Base-by-base conservation (phyloP, 208 protist species). In the Angomonas ambiguus region DNA sequence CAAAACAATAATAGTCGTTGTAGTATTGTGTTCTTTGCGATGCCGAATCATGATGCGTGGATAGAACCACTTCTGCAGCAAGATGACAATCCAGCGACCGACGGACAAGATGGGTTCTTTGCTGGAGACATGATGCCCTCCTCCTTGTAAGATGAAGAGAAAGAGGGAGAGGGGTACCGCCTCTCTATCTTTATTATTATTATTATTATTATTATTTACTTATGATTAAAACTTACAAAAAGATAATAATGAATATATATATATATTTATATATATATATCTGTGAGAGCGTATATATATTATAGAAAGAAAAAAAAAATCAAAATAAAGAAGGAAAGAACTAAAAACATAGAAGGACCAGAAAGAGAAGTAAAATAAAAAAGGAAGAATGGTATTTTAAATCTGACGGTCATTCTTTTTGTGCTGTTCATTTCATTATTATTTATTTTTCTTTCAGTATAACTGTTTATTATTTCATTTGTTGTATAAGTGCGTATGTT, bases 51-150 rank as follows among this genome's bases (percentile, higher is more conserved):
- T 69, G 85, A 94, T 70, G 83, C 88, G 13, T 65, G 62, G 45
- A 88, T 94, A 33, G 85, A 92, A 68, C 88, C 88, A n/a, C 71
- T 94, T 51, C 74, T 94, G 71, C 88, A 92, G 77, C 83, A 90
- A 27, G 85, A 90, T 60, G 83, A 92, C 45, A 92, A 92, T 62
- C 85, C 85, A 20, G 80, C 85, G n/a, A 42, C 83, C 31, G 88
- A 90, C 56, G 81, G 64, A 45, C 74, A 91, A 59, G 88, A 91
- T 33, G 77, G 68, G 35, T 91, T 92, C 69, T 75, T 83, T 67
- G 88, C 88, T 1, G 88, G 85, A 27, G 88, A 94, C 62, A 55
- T 94, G 58, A 94, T 94, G 88, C 88, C 88, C 1, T 45, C 74
- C 0, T 73, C 74, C n/a, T 79, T 56, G 68, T 16, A 1, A 18